phyloP scores from a whole-genome alignment of 73 alveolate genomes.

The Symbiodinium pilosum region DNA sequence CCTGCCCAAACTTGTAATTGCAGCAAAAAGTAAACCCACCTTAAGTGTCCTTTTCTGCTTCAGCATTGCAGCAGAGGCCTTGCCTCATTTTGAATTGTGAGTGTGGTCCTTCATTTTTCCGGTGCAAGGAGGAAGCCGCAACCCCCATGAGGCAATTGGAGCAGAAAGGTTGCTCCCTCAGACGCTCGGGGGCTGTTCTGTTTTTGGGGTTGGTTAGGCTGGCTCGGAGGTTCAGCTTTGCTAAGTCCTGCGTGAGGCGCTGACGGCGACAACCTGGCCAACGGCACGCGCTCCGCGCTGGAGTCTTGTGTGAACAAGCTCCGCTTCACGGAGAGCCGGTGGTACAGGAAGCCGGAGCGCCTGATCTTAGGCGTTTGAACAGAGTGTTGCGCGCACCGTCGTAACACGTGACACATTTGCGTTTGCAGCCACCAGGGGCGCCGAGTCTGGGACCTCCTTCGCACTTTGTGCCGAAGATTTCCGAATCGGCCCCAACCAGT shows the following conservation, averaged over 20 bases:
- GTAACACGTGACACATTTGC: not conserved
- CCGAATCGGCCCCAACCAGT: too few species aligned
- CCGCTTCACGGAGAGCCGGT: not conserved
- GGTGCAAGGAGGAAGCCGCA: not conserved
- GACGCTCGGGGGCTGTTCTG: not conserved
- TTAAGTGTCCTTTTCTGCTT: too few species aligned
- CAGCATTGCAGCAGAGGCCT: not conserved
- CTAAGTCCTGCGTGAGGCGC: conserved; percentile 5
- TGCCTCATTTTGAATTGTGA: not conserved
- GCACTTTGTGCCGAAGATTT: too few species aligned
- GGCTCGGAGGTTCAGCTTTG: not conserved
- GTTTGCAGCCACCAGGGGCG: too few species aligned
- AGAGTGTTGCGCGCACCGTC: not conserved
- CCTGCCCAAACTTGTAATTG: too few species aligned
- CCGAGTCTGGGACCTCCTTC: too few species aligned
- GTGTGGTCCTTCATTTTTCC: not conserved
- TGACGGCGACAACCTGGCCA: not conserved
- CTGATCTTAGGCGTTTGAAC: not conserved
- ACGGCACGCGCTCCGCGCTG: conserved; percentile 10
- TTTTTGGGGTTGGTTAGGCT: not conserved
- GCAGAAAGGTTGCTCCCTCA: conserved; percentile 1
- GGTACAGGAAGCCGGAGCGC: not conserved
- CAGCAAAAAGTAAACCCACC: too few species aligned
- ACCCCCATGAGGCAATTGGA: not conserved
- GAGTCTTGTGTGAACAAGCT: not conserved